Base-by-base conservation (phyloP, 2,329 filamentous ascomycete species). In the Colletotrichum sojae region DNA sequence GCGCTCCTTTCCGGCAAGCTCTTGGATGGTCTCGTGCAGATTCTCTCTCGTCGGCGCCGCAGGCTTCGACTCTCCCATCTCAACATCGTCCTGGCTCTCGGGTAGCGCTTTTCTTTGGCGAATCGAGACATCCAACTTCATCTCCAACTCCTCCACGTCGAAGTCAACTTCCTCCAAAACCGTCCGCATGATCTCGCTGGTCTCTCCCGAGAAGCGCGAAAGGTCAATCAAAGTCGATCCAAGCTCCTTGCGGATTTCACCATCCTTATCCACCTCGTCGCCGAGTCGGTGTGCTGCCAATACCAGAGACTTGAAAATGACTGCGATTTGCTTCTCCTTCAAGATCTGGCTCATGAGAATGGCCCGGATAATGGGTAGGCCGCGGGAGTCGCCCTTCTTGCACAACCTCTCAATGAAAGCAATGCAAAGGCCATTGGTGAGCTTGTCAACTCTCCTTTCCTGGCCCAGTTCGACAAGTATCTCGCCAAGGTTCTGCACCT, bases 141-240 rank as follows among this genome's bases (percentile, higher is more conserved):
- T 86, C 80, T 96, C 93, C 18, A 96, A 81, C 55, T 90, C 87
- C 69, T 94, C 89, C 52, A 96, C 87, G 74, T 96, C 91, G 69
- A 94, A 86, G 13, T 91, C 88, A 8, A 89, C 87, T 48, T 91
- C 88, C 43, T 89, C 84, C 45, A 95, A 86, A 4, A 91, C 87
- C n/a, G 85, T 85, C 70, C 90, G 86, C 66, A 96, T 88, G n/a
- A 91, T 83, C 27, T 87, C 84, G 13, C 90, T 90, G 22, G 89
- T 82, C 46, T 85, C 84, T 36, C 86, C 87, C 9, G 86, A 84
- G 46, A 84, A 82, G 70, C 91, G 89, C 5, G 88, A 90, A 61
- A 95, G 84, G 5, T 83, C 82, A 58, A 93, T 90, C n/a, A 95
- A 82, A 2, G 89, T 83, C 12, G 90, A 87, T 2, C 91, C 90